Base-by-base conservation (phyloP, 1,284 basidiomycete genomes). In the Ceratobasidium sp. region DNA sequence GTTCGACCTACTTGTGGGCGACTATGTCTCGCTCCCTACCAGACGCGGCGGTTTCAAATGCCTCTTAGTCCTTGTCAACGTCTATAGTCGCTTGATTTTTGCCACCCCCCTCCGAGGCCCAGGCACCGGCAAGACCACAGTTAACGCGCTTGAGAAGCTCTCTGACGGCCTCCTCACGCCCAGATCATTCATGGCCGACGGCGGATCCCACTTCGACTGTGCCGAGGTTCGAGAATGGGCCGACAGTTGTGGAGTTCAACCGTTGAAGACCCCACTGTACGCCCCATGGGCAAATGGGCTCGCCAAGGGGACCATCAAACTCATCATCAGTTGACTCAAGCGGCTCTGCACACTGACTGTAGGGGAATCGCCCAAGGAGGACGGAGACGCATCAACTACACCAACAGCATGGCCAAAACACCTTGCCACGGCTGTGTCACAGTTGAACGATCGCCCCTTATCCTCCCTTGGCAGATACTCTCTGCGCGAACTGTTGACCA, bases 211-310 rank as follows among this genome's bases (percentile, higher is more conserved):
- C 57, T 84, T 84, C 74, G 76, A 80, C 28, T 81, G 80, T 71
- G 65, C 79, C 0, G 77, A 79, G 0, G 79, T 84, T 0, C 10
- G 52, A 0, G 75, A 74, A 1, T 80, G 77, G 58, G 84, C 82
- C 1, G 14, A 30, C 14, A 57, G 53, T 16, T 8, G 53, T 10
- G 21, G 21, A 0, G 76, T 77, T 1, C 72, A 77, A 8, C 72
- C 75, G 1, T 74, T 80, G 0, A 71, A 80, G 0, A 74, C 78
- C 0, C 72, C 81, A 0, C 79, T 80, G 18, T 84, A 84, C 71
- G 79, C 83, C 2, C 81, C 82, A 1, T 83, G 81, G 81, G 72
- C 83, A 9, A 83, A 82, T 34, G 79, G 83, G 0, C 77, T 83
- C 0, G 76, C 82, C 0, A 79, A 83, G 55, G 79, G 78, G 5